These are phyloP conservation scores for Salisapilia sapeloensis DNA, from an alignment of 352 stramenopile species.

Conservation along the genomic window DNA sequence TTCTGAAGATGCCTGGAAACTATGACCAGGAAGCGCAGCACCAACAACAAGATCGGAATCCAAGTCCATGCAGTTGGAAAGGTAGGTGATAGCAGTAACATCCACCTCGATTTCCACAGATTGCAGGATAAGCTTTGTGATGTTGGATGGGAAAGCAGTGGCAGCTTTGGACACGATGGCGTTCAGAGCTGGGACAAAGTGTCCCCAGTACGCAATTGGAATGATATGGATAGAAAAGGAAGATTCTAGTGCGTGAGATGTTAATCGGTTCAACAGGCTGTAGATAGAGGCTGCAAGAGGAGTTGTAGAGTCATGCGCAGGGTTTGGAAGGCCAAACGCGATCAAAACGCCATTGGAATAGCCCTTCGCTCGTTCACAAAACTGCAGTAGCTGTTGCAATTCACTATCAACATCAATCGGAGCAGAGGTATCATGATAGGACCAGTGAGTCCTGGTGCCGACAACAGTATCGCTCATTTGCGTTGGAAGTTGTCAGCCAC, in stretches of 20 bases:
- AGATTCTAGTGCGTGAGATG: background rate
- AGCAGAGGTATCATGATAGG: slow-evolving; percentile 26
- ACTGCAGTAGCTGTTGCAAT: slow-evolving; percentile 23
- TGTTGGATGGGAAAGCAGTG: slow-evolving; percentile 24
- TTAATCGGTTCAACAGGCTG: background rate
- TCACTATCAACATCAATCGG: slow-evolving; percentile 22
- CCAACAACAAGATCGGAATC: slow-evolving; percentile 80
- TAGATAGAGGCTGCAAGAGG: background rate
- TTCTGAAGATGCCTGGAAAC: slow-evolving; percentile 16
- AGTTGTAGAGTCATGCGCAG: background rate
- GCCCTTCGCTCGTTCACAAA: slow-evolving; percentile 23
- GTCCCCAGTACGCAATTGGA: slow-evolving; percentile 88
- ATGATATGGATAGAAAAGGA: slow-evolving; percentile 38
- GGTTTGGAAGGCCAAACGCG: slow-evolving; percentile 23
- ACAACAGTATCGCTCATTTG: slow-evolving; percentile 10
- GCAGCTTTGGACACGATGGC: slow-evolving; percentile 70
- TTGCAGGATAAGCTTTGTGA: slow-evolving; percentile 64
- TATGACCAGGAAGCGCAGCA: slow-evolving; percentile 72
- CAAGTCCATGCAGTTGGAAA: slow-evolving; percentile 51
- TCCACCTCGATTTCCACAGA: slow-evolving; percentile 83
- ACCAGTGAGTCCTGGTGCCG: slow-evolving; percentile 50
- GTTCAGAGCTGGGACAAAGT: slow-evolving; percentile 92
- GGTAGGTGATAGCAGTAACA: slow-evolving; percentile 20
- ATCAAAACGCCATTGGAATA: slow-evolving; percentile 38
- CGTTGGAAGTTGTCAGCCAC: no score